Percentiles rank a stretch among this genome's conserved stretches.
phyloP scores from a whole-genome alignment of 164 flowering plant species.

The Vitis rotundifolia region DNA sequence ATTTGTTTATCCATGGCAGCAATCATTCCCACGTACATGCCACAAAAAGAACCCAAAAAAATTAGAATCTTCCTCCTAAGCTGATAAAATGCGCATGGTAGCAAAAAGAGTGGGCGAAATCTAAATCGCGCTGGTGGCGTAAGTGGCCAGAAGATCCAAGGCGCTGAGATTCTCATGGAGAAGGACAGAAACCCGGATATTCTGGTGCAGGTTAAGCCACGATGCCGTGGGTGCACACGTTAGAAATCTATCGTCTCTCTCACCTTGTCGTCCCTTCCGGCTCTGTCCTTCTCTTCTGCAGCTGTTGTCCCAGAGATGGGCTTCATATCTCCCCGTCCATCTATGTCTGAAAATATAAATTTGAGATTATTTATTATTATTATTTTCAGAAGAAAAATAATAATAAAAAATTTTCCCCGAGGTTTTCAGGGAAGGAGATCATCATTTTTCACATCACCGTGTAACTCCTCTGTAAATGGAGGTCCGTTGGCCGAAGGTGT shows the following conservation, averaged over 20 bases:
- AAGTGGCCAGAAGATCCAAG: constrained; percentile 1
- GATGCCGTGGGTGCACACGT: constrained; percentile 3
- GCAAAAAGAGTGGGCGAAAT: background rate
- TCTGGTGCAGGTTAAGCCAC: constrained; percentile 1
- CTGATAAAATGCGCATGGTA: constrained; percentile 11
- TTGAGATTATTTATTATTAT: background rate
- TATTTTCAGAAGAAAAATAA: background rate
- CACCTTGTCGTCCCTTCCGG: constrained; percentile 85
- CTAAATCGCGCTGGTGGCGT: background rate
- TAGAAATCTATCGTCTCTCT: constrained; percentile 11
- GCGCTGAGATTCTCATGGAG: background rate
- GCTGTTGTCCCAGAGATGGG: constrained; percentile 90
- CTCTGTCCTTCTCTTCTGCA: constrained; percentile 91
- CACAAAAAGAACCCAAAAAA: constrained; percentile 17
- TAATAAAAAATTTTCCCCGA: background rate
- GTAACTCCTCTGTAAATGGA: constrained; percentile 85
- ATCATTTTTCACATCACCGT: constrained; percentile 29
- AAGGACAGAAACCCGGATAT: background rate
- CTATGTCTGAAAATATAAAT: constrained; percentile 50
- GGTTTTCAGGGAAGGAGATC: background rate
- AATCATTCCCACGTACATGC: constrained; percentile 34
- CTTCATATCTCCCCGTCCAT: constrained; percentile 92
- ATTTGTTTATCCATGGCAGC: constrained; percentile 21
- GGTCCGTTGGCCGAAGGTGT: constrained; percentile 81
- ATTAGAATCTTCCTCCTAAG: constrained; percentile 7